These are phyloP conservation scores for Coleophoma eucalyptorum DNA, from an alignment of 2,329 filamentous ascomycete species.

Conservation along the genomic window DNA sequence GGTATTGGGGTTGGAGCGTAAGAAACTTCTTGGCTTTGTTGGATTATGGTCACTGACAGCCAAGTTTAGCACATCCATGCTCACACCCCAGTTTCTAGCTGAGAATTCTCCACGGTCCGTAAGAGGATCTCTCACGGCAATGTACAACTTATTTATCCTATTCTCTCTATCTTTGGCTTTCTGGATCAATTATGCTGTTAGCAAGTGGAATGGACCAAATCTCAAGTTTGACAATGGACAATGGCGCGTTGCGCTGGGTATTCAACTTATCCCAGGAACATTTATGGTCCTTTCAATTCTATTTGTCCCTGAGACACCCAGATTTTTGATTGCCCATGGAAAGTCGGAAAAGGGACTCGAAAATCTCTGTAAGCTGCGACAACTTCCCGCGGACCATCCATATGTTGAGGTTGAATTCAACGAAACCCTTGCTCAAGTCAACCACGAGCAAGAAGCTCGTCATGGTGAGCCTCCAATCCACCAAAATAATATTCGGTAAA, in stretches of 20 bases:
- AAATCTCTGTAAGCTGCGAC: constrained; percentile 44
- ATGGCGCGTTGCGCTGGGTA: neutral
- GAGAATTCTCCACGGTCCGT: constrained; percentile 36
- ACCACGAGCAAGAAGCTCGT: constrained; percentile 43
- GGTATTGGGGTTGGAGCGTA: neutral
- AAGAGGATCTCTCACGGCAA: constrained; percentile 33
- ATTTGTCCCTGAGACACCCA: neutral
- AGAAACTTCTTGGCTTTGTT: neutral
- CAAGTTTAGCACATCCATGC: constrained; percentile 24
- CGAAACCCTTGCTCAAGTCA: constrained; percentile 37
- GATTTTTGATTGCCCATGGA: constrained; percentile 36
- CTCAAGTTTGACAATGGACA: constrained; percentile 7
- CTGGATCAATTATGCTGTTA: constrained; percentile 7
- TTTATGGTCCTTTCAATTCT: neutral
- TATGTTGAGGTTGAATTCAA: constrained; percentile 45
- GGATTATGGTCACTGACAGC: too few relatives aligned
- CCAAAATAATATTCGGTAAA: neutral
- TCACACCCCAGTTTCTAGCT: constrained; percentile 35
- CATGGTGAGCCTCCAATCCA: constrained; percentile 11
- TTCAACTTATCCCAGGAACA: neutral
- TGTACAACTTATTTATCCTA: constrained; percentile 36
- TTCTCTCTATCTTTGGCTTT: constrained; percentile 6
- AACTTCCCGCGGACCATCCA: constrained; percentile 43
- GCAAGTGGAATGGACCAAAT: constrained; percentile 25
- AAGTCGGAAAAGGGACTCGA: constrained; percentile 56